Evolutionary conservation across 257 asterid species (phyloP), one percentile per base, ranked within the genome.

Genomic region (Petrea volubilis): DNA sequence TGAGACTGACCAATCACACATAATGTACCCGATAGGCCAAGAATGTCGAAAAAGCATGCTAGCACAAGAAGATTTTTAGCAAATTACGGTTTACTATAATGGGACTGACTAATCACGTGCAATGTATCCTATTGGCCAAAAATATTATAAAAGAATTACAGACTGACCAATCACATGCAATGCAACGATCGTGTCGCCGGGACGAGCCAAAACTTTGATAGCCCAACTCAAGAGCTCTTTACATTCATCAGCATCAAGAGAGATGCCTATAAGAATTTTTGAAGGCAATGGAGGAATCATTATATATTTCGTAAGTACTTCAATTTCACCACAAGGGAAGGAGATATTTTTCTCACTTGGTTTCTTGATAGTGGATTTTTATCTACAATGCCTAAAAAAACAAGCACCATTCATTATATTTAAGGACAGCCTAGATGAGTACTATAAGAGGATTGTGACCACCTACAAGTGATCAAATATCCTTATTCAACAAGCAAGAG

Each of bases 251-350:
- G 73, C 79, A 67, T 91, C 88, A 4, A 89, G 75, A 49, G 96
- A 62, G 59, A 89, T 83, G 68, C 96, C 97, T 46, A 91, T 77
- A 4, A 89, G 93, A 58, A 91, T 89, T 77, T 81, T 91, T 6
- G 83, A 21, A 71, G 88, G 75, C 25, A 67, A 56, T 12, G 85
- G 61, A 77, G 78, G 66, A 34, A 62, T 58, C 90, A 86, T 82
- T 15, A 71, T 71, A 20, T 61, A 21, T 56, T 20, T 14, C 12
- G 10, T 56, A 27, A 29, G 47, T 70, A n/a, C n/a, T 34, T 28
- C 23, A 24, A 27, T 51, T 14, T 68, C 44, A 25, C 3, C 60
- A 69, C 28, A 25, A 52, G 67, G 67, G 58, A 13, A 47, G 27
- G 4, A 63, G 67, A 34, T 61, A 63, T 64, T 60, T 38, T 38